Evolutionary conservation across 805 yeast genomes (phyloP).

Genomic region (Phaffomyces antillensis): DNA sequence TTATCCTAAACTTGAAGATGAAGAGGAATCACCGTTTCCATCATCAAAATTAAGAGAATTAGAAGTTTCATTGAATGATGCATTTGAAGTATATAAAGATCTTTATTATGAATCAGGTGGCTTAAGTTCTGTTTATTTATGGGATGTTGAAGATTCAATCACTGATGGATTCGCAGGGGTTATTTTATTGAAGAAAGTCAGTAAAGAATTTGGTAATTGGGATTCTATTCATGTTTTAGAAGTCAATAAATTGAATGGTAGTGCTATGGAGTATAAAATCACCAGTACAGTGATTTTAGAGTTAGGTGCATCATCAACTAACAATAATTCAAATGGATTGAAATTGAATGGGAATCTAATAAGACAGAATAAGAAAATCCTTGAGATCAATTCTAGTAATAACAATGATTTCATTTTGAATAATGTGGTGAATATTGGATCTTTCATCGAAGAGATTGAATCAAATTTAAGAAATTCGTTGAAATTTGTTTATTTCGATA

Average conservation of each 20-base stretch:
- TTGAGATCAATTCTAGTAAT: conserved; percentile 29
- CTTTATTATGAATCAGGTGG: conserved; percentile 89
- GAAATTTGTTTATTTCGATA: conserved; percentile 93
- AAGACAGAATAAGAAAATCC: conserved; percentile 64
- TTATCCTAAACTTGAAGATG: conserved; percentile 47
- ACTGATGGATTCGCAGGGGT: conserved; percentile 81
- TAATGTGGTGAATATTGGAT: conserved; percentile 84
- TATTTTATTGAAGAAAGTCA: conserved; percentile 68
- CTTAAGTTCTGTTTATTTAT: conserved; percentile 76
- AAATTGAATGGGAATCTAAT: conserved; percentile 78
- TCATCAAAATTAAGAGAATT: conserved; percentile 57
- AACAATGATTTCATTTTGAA: conserved; percentile 38
- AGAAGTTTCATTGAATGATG: conserved; percentile 78
- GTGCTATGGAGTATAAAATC: conserved; percentile 44
- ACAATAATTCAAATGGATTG: conserved; percentile 24
- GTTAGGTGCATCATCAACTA: conserved; percentile 30
- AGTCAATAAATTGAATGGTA: conserved; percentile 31
- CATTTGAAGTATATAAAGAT: conserved; percentile 89
- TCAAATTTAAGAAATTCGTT: conserved; percentile 77
- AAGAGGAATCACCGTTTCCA: conserved; percentile 71
- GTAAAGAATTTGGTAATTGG: conserved; percentile 49
- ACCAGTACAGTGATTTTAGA: conserved; percentile 87
- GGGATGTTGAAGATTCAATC: conserved; percentile 68
- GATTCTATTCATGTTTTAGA: conserved; percentile 93
- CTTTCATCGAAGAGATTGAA: conserved; percentile 82